Evolutionary conservation across 1,139 yeast species (phyloP), one percentile per base, ranked within the genome.

Genomic region (Kurtzmaniella quercitrusa): DNA sequence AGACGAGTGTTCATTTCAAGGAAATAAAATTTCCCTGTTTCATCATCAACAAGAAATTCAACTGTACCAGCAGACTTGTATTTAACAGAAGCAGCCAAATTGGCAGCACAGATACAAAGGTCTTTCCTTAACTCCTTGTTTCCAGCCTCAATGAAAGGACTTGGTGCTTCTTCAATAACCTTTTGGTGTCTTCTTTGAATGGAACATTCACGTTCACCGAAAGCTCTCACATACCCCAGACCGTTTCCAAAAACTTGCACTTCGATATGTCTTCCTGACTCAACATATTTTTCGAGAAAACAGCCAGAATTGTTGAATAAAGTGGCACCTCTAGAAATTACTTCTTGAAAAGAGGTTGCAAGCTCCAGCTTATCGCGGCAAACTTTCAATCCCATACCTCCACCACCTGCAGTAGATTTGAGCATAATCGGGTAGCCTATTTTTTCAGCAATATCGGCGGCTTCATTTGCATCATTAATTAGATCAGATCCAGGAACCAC

Each of bases 331-430:
- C 75, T 65, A 3, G 75, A 66, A 43, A 63, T 62, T 18, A 74
- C 77, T 38, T 68, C 68, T 5, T 52, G 53, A 39, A 72, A 59
- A 41, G 65, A 67, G 2, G 47, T 50, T 14, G 51, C 47, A 44
- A 73, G 64, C 40, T 73, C 75, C 1, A 46, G 53, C 8, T 62
- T 63, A 38, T 54, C 42, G 37, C 59, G 50, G 37, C 69, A 73
- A 31, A 71, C 70, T 47, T 73, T 68, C 56, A 74, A 59, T 5
- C 79, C 78, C 67, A 73, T 74, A 21, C 79, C 79, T 34, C 79
- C 79, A 23, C 79, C 79, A 34, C 79, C 79, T 6, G 74, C 70
- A n/a, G 75, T 70, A 21, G 79, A 75, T 52, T 74, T 74, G 48
- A 74, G 58, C 50, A 74, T 66, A 1, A 74, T 69, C 1, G 79